phyloP scores from a whole-genome alignment of 768 basidiomycete species.

The Rhodotorula graminis region DNA sequence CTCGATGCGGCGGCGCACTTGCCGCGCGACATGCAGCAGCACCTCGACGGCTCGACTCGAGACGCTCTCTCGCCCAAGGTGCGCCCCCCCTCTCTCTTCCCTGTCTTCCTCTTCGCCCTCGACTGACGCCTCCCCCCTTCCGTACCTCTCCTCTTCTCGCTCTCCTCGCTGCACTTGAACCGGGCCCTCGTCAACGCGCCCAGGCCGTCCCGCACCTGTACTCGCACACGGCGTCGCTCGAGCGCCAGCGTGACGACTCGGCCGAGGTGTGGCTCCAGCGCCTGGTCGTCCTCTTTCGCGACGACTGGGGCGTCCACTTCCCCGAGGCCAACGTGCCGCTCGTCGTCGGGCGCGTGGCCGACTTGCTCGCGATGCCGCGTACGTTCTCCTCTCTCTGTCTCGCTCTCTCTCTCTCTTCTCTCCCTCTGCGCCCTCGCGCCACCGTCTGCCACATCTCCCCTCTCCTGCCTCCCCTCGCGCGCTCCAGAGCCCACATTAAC shows the following conservation, averaged over 20 bases:
- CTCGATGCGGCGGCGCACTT: constrained; percentile 13
- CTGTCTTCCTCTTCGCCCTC: no score
- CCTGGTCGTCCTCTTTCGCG: constrained; percentile 23
- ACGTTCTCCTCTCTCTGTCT: not conserved
- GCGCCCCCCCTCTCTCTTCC: not conserved
- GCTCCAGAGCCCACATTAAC: no score
- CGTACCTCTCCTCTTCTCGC: not conserved
- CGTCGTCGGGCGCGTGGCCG: constrained; percentile 8
- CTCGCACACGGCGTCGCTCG: not conserved
- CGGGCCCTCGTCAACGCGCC: not conserved
- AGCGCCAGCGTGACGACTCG: not conserved
- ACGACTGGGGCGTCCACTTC: constrained; percentile 34
- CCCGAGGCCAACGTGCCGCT: constrained; percentile 29
- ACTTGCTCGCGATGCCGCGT: constrained; percentile 19
- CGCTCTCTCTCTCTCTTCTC: not conserved
- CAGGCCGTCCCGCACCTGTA: constrained; percentile 5
- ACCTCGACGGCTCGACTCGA: not conserved
- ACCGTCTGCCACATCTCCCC: not conserved
- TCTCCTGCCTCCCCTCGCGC: no score
- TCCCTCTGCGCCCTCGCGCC: not conserved
- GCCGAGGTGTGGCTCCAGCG: constrained; percentile 8
- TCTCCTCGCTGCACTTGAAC: not conserved
- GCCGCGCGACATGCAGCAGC: constrained; percentile 9
- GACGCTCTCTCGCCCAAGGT: constrained; percentile 11
- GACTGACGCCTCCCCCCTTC: not conserved